Evolutionary conservation across 2,329 filamentous ascomycete genomes (phyloP), one percentile per base, ranked within the genome.

Genomic region (Talaromyces sp.): DNA sequence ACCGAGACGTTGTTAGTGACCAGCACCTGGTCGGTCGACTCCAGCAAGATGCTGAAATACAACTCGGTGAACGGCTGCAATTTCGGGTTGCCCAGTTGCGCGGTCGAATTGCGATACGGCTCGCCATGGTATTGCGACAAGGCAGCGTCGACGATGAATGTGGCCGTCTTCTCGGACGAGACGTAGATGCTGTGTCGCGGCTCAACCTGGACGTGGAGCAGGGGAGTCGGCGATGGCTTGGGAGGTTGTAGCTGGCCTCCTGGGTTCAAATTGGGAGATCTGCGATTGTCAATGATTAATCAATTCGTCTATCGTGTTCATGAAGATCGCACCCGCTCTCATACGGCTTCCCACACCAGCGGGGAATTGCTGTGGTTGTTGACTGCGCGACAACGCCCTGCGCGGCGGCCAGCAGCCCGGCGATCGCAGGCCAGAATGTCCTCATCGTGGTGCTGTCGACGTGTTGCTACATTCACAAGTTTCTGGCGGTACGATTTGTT

Each of bases 331-430:
- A 61, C 59, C 59, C 59, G 56, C 51, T 58, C 56, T 61, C 56
- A 38, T 61, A 61, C 29, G 51, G 55, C 43, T 61, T 61, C 19
- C 59, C 59, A 27, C 59, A 61, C 59, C 59, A 61, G 27, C 59
- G 59, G 32, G 59, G 59, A 51, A 58, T 58, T 19, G 46, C 56
- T 4, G 59, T 57, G 14, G 59, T 61, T 6, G 48, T 50, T n/a
- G 19, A 56, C 19, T 56, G 54, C 3, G 59, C 59, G 29, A 38
- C n/a, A 10, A 29, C 52, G 56, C 51, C 56, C 55, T 58, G 59
- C 41, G 31, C 59, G 17, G 10, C 31, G 17, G 10, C 31, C 19
- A 58, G 48, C 10, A 61, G 19, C n/a, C 27, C 59, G 8, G 32
- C 56, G 19, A 57, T 27, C 17, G 50, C 29, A 51, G 59, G 27